A percentile compares a stretch with the other conserved stretches of the same genome.
Evolutionary conservation across 2,329 filamentous ascomycete genomes (phyloP).

Genomic region (Apiospora saccharicola): DNA sequence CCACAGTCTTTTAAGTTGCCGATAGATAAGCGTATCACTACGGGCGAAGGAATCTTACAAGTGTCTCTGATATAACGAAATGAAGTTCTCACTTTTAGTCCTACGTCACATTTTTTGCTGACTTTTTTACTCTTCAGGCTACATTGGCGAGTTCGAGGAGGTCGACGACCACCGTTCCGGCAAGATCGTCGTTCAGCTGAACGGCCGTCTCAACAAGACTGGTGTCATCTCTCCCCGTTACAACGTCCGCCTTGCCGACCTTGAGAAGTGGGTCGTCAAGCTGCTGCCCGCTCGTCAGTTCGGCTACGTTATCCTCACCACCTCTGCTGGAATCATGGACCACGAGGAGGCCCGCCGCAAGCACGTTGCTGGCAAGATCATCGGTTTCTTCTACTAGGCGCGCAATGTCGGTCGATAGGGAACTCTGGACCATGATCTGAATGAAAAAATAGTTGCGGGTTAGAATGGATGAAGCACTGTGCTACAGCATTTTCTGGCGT

Average conservation of each 20-base stretch:
- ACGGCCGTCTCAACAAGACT: constrained; percentile 98
- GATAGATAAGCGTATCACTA: constrained; percentile 78
- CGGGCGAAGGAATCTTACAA: constrained; percentile 91
- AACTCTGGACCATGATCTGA: constrained; percentile 29
- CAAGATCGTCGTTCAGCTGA: constrained; percentile 99
- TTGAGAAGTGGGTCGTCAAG: constrained; percentile 99
- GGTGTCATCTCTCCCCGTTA: constrained; percentile 99
- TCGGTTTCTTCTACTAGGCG: constrained; percentile 97
- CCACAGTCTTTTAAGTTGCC: constrained; percentile 99
- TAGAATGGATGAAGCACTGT: constrained; percentile 20
- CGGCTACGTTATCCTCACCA: constrained; percentile 98
- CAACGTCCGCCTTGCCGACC: constrained; percentile 96
- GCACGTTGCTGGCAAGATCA: constrained; percentile 99
- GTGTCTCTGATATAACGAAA: constrained; percentile 76
- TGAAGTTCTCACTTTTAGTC: constrained; percentile 94
- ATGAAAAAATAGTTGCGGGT: constrained; percentile 27
- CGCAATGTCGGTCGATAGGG: constrained; percentile 26
- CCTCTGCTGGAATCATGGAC: constrained; percentile 99
- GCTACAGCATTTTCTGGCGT: constrained; percentile 42
- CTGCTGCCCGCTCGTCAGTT: constrained; percentile 99
- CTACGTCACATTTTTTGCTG: constrained; percentile 83
- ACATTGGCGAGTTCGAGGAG: constrained; percentile 99
- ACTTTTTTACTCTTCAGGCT: constrained; percentile 66
- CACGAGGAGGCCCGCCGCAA: constrained; percentile 99
- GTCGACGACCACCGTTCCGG: constrained; percentile 99